Base-by-base conservation (phyloP, 1,284 basidiomycete genomes). In the Boletus albobrunnescens region DNA sequence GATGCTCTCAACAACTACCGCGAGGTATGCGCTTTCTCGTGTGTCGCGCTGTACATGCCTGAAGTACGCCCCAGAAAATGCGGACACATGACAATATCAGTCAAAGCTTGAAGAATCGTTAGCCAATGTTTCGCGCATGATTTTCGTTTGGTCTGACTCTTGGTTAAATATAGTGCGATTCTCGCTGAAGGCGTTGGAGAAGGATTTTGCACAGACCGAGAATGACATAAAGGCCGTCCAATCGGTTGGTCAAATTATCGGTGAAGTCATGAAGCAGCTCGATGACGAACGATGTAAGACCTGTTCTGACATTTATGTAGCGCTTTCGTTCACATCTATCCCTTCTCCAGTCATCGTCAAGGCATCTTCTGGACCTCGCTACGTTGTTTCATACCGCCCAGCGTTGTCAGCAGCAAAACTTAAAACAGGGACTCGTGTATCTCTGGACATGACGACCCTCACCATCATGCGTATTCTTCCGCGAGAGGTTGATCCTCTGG, bases 161-260 rank as follows among this genome's bases (percentile, higher is more conserved):
- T 4, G 4, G 17, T 28, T 30, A 12, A 38, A 43, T 44, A 4
- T 49, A 91, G 88, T 91, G 46, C 77, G 89, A 28, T 90, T 91
- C 64, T 87, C 87, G 14, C 72, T 96, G 54, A 93, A 91, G 63
- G 85, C 92, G 49, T 72, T 99, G 12, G 87, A 94, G 65, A 86
- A 86, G 60, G 87, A 89, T 49, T 99, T 85, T 63, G 91, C 87
- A 60, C 95, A 96, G 79, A 96, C 94, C 0, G 96, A 99, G 69
- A 94, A 99, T 36, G 95, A 99, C 65, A 97, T 99, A 72, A 98
- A 98, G 71, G 96, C 96, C 40, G 84, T 99, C 13, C 96, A 99
- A 68, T 96, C 92, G 11, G 96, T 99, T 10, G 96, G 96, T 11
- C 96, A 99, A 73, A 98, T 99, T 56, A 96, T 99, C 52, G 96